Base-by-base conservation (phyloP, 2,329 filamentous ascomycete species). In the Cryoendolithus antarcticus region DNA sequence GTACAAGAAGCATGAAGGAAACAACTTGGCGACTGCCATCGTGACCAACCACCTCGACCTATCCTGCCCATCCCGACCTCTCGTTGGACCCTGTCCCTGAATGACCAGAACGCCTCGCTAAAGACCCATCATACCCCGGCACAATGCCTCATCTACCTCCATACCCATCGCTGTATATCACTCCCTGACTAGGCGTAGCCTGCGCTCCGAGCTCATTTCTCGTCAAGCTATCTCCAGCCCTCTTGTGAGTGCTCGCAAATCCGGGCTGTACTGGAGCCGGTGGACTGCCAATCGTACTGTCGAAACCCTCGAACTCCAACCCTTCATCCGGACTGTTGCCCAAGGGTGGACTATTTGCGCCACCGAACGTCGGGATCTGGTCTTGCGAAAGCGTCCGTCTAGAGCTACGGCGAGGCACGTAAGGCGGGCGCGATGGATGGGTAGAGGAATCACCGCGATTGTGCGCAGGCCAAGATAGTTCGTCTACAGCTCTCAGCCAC, bases 201-300 rank as follows among this genome's bases (percentile, higher is more conserved):
- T 19, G 15, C 15, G 51, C 53, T 6, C 54, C 54, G 33, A 56
- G 45, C 30, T 40, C 47, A 32, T 57, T 57, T 19, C 50, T 42
- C 3, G 46, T 50, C 40, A 57, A 54, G 33, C 53, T 55, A 36
- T 57, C 54, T 8, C 39, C 51, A 4, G 54, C 54, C 8, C 52
- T 45, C 34, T 49, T 51, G 24, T 52, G 52, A n/a, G 34, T 35
- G 4, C 42, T 39, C 19, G 34, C 45, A 13, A 38, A 21, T 8
- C 27, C n/a, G 38, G 40, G 11, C 37, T 34, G 29, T 28, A 36
- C 30, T 32, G 10, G 30, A 32, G 19, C 27, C 40, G 34, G 29
- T 45, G n/a, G 44, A 51, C 13, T 11, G 6, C 11, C 27, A 9
- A 19, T 5, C 15, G 15, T 19, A 5, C 32, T 33, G 35, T 55